Base-by-base conservation (phyloP, 306 rosid species). In the Quercus berberidifolia region DNA sequence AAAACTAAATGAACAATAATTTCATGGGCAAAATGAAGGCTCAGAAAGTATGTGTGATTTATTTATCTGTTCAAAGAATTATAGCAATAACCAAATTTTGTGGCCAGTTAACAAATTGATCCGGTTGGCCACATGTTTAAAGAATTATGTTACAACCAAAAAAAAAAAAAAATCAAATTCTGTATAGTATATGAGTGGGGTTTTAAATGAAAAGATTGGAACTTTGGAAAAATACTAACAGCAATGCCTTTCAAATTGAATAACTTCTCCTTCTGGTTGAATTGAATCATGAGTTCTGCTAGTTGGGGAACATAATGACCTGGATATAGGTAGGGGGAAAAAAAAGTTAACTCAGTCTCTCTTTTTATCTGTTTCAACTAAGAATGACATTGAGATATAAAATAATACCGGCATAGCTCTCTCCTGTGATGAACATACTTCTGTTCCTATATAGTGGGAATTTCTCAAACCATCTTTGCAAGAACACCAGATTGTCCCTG, bases 281-380 rank as follows among this genome's bases (percentile, higher is more conserved):
- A 79, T 78, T 84, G 83, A 54, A 89, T 79, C 81, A 89, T 86
- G 76, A 84, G 90, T 21, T 89, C 89, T 43, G 89, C 90, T 54
- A 89, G 86, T 80, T 89, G 92, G 41, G 92, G 92, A 75, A 89
- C 85, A 67, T 86, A 89, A 67, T 86, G 90, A 4, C 90, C 90
- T 86, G 56, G 56, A 33, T 25, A 18, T 18, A 64, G 51, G 55
- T 2, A 19, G 28, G n/a, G 38, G 18, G 18, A 4, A 18, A 72
- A n/a, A 19, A 35, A 55, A 15, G 23, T n/a, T 5, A 3, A 15
- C 20, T 62, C 5, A 38, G 20, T 51, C 13, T 23, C 26, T 9
- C 65, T 73, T 26, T 46, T 7, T 38, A 7, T 43, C 23, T 30
- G 56, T 26, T 64, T 73, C 6, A 20, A 38, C 6, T 25, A 31